Conservation (phyloP, 495 filamentous ascomycete species). For the Trichoderma orchidacearum region DNA sequence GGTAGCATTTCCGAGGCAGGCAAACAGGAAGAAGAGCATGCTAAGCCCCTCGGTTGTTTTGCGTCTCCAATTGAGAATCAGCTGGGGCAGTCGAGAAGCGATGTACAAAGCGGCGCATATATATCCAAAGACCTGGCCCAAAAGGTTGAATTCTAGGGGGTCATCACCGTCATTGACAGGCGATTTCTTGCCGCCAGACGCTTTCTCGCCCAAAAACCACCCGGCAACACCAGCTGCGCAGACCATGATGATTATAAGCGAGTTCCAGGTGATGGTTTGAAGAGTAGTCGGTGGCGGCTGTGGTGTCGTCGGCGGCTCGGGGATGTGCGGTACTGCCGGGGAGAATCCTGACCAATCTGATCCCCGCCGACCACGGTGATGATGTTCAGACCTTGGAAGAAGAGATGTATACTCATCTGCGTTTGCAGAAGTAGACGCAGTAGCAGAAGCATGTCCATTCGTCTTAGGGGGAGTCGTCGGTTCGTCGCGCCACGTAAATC, state of each 20-base stretch:
- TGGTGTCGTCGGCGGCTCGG: constrained; percentile 16
- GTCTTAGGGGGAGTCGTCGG: constrained; percentile 13
- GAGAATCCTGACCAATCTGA: constrained; percentile 46
- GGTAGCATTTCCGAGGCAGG: constrained; percentile 84
- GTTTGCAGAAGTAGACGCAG: constrained; percentile 8
- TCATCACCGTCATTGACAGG: constrained; percentile 9
- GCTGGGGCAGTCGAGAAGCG: constrained; percentile 73
- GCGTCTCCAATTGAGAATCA: constrained; percentile 77
- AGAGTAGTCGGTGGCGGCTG: constrained; percentile 28
- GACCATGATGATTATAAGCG: constrained; percentile 58
- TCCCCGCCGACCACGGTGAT: constrained; percentile 31
- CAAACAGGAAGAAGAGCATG: constrained; percentile 91
- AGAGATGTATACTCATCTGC: constrained; percentile 29
- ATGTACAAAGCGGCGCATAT: constrained; percentile 80
- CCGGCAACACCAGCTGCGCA: constrained; percentile 69
- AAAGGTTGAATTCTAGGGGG: constrained; percentile 48
- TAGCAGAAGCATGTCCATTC: not conserved
- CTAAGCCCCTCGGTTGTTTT: constrained; percentile 86
- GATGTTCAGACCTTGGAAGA: constrained; percentile 7
- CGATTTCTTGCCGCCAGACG: constrained; percentile 6
- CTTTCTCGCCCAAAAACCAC: constrained; percentile 57
- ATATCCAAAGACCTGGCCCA: constrained; percentile 80
- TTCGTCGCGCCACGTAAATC: constrained; percentile 57
- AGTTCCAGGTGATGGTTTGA: constrained; percentile 57
- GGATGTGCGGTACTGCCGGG: constrained; percentile 59